Evolutionary conservation across 768 basidiomycete genomes (phyloP), one percentile per base, ranked within the genome.

Genomic region (Porphyrellus cyaneotinctus): DNA sequence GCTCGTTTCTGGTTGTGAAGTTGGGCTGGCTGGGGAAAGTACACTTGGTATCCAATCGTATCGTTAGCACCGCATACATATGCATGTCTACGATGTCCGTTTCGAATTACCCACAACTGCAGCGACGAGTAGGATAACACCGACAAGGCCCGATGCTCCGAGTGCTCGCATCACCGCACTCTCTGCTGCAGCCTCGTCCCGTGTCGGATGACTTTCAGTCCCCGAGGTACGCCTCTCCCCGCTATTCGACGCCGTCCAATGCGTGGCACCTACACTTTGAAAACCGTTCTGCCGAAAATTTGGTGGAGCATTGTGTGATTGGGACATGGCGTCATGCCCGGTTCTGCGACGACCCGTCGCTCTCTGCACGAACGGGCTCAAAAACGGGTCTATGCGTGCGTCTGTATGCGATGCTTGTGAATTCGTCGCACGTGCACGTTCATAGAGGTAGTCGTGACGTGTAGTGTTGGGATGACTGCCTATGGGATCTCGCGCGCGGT

Each of bases 111-210:
- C 42, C 10, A 50, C 48, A 15, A 64, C 43, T 15, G 62, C 52
- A 22, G 68, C 37, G 28, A 67, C 42, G 23, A 70, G 58, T 42
- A 67, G 41, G 30, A 67, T 70, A 20, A 70, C 22, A 11, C 58
- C 56, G 18, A 70, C 49, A 4, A 67, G 57, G 3, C 63, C 66
- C 12, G 68, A 58, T n/a, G 66, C 68, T 0, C 60, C 65, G 17
- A 67, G 61, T 11, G 59, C 63, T 10, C 66, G 66, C 46, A 65
- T 42, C 14, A 58, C 7, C 13, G 54, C 56, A 22, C 68, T 67
- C 56, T 69, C 54, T n/a, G 55, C 57, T 14, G 66, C 55, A 44
- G 47, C 63, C 8, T 58, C 57, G 31, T 67, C 68, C 12, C 49
- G 58, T 3, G 61, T 57, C 18, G 68, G 52, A 43, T 39, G 55